A percentile compares a stretch with the other conserved stretches of the same genome.
Conservation (phyloP, 176 grass and related monocot species). For the Lolium rigidum region DNA sequence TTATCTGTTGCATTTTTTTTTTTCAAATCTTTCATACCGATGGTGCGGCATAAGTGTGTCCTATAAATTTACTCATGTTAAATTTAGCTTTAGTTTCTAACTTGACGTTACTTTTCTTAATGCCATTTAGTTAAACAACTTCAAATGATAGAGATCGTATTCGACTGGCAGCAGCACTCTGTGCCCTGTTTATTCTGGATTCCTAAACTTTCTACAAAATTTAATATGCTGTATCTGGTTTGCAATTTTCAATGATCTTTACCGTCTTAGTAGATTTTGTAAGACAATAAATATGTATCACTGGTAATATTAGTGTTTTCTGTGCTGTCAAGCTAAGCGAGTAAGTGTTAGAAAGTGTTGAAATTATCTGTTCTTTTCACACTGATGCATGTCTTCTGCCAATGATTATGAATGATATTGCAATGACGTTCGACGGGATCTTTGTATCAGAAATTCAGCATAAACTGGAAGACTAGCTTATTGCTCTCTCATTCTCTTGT, state of each 20-base stretch:
- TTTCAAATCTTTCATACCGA: not conserved
- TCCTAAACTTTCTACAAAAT: not conserved
- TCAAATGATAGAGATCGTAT: not conserved
- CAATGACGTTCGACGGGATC: not conserved
- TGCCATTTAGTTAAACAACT: conserved; percentile 2
- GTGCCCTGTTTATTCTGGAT: not conserved
- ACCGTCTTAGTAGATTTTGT: not conserved
- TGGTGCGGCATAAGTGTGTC: not conserved
- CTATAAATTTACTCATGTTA: not conserved
- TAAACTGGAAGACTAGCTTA: not conserved
- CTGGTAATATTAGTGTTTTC: not conserved
- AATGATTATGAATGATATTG: not conserved
- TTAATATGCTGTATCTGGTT: not conserved
- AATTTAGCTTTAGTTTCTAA: not conserved
- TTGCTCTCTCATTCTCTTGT: not conserved
- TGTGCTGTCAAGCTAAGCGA: not conserved
- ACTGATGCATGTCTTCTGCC: not conserved
- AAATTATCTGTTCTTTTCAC: not conserved
- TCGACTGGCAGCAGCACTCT: not conserved
- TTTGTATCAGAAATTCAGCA: not conserved
- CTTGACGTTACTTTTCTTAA: not conserved
- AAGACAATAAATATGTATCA: not conserved
- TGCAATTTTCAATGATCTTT: not conserved
- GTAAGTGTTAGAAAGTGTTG: not conserved
- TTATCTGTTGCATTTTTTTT: not conserved